These are phyloP conservation scores for Tieghemostelium lacteum DNA, from an alignment of 78 protist species.

Conservation along the genomic window DNA sequence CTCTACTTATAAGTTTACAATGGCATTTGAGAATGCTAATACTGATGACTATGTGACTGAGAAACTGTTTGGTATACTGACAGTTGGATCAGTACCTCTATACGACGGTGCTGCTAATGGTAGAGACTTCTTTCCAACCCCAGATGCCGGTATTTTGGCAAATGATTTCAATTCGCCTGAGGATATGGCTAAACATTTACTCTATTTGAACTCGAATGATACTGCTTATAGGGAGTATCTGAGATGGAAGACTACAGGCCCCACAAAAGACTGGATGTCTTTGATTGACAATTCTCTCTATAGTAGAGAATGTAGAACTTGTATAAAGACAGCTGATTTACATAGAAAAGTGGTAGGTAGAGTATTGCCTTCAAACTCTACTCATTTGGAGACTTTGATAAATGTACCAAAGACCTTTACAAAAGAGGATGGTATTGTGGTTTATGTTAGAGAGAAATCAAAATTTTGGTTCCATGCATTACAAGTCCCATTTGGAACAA, in stretches of 20 bases:
- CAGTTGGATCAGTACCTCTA: slow-evolving; percentile 44
- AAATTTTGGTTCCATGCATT: slow-evolving; percentile 33
- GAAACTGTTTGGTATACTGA: slow-evolving; percentile 73
- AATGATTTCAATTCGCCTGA: slow-evolving; percentile 38
- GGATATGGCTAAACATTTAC: slow-evolving; percentile 21
- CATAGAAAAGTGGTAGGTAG: slow-evolving; percentile 45
- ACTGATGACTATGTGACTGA: slow-evolving; percentile 86
- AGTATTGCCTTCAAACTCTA: too few species aligned
- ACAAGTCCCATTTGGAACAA: slow-evolving; percentile 22
- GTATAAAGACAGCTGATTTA: slow-evolving; percentile 34
- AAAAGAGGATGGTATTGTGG: slow-evolving; percentile 36
- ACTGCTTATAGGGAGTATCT: slow-evolving; percentile 36
- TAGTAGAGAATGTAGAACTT: slow-evolving; percentile 34
- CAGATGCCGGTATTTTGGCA: slow-evolving; percentile 37
- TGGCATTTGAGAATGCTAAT: slow-evolving; percentile 79
- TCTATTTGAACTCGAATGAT: slow-evolving; percentile 36
- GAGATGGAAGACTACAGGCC: slow-evolving; percentile 52
- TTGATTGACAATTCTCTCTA: slow-evolving; percentile 16
- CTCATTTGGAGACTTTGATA: background rate
- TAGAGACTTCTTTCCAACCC: slow-evolving; percentile 26
- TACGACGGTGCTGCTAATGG: slow-evolving; percentile 81
- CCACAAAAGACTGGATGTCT: slow-evolving; percentile 27
- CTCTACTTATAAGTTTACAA: slow-evolving; percentile 35
- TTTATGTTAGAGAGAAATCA: slow-evolving; percentile 29
- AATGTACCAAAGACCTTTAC: slow-evolving; percentile 16